phyloP scores from a whole-genome alignment of 345 rosid species.

The Euphorbia pulcherrima region DNA sequence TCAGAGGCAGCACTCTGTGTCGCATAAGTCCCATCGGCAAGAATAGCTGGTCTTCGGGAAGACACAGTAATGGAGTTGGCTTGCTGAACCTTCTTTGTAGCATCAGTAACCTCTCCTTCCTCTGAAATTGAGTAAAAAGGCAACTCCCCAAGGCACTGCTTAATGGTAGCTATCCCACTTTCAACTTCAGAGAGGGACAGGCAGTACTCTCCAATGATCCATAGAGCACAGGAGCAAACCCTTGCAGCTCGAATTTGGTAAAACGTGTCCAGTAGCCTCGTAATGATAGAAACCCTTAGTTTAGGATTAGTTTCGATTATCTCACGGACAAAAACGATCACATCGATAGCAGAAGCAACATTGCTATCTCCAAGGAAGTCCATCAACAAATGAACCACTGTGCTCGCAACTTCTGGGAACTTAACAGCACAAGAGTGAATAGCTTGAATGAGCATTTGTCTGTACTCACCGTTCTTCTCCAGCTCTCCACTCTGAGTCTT shows the following conservation, averaged over 20 bases:
- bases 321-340: slow-evolving; percentile 71
- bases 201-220: slow-evolving; percentile 92
- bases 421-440: slow-evolving; percentile 83
- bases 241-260: slow-evolving; percentile 84
- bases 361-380: slow-evolving; percentile 88
- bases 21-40: slow-evolving; percentile 88
- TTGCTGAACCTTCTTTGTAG: slow-evolving; percentile 55
- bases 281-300: slow-evolving; percentile 76
- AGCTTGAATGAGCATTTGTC: slow-evolving; percentile 93
- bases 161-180: slow-evolving; percentile 71
- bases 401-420: slow-evolving; percentile 94
- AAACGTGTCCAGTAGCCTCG: slow-evolving; percentile 80
- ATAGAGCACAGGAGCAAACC: slow-evolving; percentile 86
- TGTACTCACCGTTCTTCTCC: slow-evolving; percentile 86
- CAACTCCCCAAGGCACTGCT: slow-evolving; percentile 85
- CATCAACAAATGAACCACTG: slow-evolving; percentile 86
- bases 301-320: slow-evolving; percentile 81
- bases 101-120: slow-evolving; percentile 61
- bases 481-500: slow-evolving; percentile 87
- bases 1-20: slow-evolving; percentile 92
- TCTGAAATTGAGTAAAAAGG: slow-evolving; percentile 70
- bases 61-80: slow-evolving; percentile 55
- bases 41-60: slow-evolving; percentile 78
- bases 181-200: slow-evolving; percentile 81
- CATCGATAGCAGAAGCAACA: slow-evolving; percentile 85